Percentiles rank a stretch among this genome's conserved stretches.
These are phyloP conservation scores for Pseudocercospora fijiensis DNA, from an alignment of 2,329 filamentous ascomycete genomes.

Conservation along the genomic window DNA sequence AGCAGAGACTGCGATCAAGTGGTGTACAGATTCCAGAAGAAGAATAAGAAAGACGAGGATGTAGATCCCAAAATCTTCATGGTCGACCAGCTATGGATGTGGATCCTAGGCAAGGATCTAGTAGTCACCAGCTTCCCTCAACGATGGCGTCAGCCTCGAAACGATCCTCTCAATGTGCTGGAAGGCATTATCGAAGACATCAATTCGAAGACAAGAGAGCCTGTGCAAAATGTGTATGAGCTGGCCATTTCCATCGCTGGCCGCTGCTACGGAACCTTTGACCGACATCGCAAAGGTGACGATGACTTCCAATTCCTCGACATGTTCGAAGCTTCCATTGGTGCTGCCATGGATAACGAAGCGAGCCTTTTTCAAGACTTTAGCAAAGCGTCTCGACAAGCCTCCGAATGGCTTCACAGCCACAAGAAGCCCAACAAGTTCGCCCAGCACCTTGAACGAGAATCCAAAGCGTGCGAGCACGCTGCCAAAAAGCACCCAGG, in stretches of 20 bases:
- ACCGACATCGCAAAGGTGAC: conserved; percentile 54
- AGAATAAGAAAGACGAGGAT: conserved; percentile 19
- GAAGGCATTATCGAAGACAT: conserved; percentile 65
- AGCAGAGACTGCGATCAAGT: conserved; percentile 63
- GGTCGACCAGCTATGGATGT: conserved; percentile 67
- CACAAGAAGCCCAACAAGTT: conserved; percentile 23
- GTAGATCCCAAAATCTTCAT: conserved; percentile 29
- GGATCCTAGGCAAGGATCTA: conserved; percentile 58
- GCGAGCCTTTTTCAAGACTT: conserved; percentile 58
- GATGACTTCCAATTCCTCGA: conserved; percentile 63
- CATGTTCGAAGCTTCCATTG: conserved; percentile 61
- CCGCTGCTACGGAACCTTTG: conserved; percentile 50
- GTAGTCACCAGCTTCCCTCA: conserved; percentile 61
- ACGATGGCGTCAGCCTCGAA: conserved; percentile 60
- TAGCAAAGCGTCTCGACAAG: conserved; percentile 58
- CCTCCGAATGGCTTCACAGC: conserved; percentile 41
- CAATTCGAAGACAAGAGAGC: conserved; percentile 63
- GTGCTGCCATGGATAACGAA: conserved; percentile 45
- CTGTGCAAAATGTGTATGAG: conserved; percentile 60
- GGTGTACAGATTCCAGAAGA: conserved; percentile 56
- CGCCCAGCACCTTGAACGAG: conserved; percentile 21
- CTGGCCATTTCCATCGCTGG: conserved; percentile 59
- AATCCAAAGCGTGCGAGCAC: conserved; percentile 23
- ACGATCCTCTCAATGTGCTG: conserved; percentile 63
- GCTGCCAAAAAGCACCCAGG: conserved; percentile 48